Conservation (phyloP, 768 basidiomycete genomes). For the Lactifluus pinguis region DNA sequence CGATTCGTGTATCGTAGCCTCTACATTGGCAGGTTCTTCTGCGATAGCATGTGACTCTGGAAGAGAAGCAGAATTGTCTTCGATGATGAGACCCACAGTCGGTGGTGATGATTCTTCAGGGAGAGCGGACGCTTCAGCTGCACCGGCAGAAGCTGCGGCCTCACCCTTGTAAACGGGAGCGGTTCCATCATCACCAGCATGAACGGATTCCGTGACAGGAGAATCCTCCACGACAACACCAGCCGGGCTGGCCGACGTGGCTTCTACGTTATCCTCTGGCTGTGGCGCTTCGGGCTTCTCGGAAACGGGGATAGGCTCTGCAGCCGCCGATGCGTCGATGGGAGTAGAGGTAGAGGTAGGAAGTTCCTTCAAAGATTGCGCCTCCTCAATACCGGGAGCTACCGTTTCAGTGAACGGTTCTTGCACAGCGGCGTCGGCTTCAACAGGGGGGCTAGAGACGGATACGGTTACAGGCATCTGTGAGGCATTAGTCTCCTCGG, state of each 20-base stretch:
- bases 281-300: neutral
- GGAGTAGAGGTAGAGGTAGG: neutral
- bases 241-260: neutral
- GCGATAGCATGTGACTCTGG: neutral
- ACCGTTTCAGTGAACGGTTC: neutral
- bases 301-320: neutral
- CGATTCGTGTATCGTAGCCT: neutral
- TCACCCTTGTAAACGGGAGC: slow-evolving; percentile 4
- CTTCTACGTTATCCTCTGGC: neutral
- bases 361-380: neutral
- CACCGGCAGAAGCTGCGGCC: neutral
- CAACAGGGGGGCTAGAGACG: neutral
- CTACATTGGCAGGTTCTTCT: neutral
- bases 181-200: slow-evolving; percentile 18
- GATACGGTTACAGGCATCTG: neutral
- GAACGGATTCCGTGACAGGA: slow-evolving; percentile 5
- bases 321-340: neutral
- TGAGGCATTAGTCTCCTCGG: neutral
- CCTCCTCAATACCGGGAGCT: neutral
- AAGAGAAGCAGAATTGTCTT: slow-evolving; percentile 7
- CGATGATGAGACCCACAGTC: neutral
- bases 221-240: neutral
- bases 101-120: neutral
- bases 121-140: neutral
- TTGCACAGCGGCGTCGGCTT: neutral